Base-by-base conservation (phyloP, 1,284 basidiomycete species). In the Ceratobasidium sp. region DNA sequence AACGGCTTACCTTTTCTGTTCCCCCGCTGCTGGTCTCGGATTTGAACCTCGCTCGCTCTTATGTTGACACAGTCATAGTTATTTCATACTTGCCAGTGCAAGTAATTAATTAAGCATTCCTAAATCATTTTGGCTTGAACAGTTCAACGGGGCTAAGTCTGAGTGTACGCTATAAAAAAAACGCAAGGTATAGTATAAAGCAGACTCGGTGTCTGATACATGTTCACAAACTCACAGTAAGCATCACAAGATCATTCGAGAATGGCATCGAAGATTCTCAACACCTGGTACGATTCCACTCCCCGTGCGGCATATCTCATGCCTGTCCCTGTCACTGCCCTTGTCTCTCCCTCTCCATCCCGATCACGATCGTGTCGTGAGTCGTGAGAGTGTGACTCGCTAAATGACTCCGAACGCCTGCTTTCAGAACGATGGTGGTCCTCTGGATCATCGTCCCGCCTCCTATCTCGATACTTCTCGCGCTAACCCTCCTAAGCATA, bases 371-470 rank as follows among this genome's bases (percentile, higher is more conserved):
- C 23, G 18, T 38, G 57, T 9, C 63, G 35, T 14, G n/a, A 35
- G 47, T 66, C 63, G 8, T 50, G 35, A 30, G 57, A 59, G 23
- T 41, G 18, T 9, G n/a, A 14, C 30, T 55, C 63, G 18, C 55
- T 21, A 38, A 38, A 58, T 13, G 50, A 67, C 9, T 44, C 49
- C 18, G 47, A 41, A 18, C 50, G 28, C 13, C 63, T 30, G 2
- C 63, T 16, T 32, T 49, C 47, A 47, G 38, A 28, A n/a, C 63
- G n/a, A 2, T 64, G 28, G 13, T 23, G 28, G 23, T 67, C 49
- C 30, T 55, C 63, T 30, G 28, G 30, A 21, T 67, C 63, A 11
- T 67, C 63, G 44, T 67, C 63, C 63, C 63, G 55, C 23, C n/a
- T 54, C 21, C 63, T 49, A 41, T 67, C 63, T 18, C n/a, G n/a